These are phyloP conservation scores for Coemansia sp. DNA, from an alignment of 192 early-diverging fungal genomes.

Conservation along the genomic window DNA sequence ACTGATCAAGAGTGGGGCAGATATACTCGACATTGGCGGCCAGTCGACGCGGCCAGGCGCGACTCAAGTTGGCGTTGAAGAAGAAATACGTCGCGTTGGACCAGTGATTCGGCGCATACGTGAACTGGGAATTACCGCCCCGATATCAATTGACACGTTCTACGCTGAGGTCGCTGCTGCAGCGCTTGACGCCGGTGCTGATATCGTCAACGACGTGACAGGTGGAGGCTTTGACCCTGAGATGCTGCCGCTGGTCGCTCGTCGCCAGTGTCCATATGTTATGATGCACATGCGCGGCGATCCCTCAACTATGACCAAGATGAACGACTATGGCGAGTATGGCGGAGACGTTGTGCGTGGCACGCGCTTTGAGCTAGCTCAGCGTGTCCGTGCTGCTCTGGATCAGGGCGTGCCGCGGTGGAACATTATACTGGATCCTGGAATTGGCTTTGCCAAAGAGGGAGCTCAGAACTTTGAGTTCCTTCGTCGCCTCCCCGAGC, in stretches of 20 bases:
- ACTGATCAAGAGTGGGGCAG: conserved; percentile 75
- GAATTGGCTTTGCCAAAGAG: conserved; percentile 96
- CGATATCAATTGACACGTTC: conserved; percentile 95
- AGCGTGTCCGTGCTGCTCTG: conserved; percentile 67
- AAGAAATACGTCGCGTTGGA: conserved; percentile 79
- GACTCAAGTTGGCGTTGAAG: conserved; percentile 66
- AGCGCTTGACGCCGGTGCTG: conserved; percentile 87
- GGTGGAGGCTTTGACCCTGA: conserved; percentile 77
- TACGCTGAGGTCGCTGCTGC: conserved; percentile 78
- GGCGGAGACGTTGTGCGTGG: conserved; percentile 66
- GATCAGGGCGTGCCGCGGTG: conserved; percentile 83
- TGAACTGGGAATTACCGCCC: conserved; percentile 52
- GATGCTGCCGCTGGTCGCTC: conserved; percentile 80
- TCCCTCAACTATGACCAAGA: conserved; percentile 78
- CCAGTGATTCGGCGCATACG: conserved; percentile 84
- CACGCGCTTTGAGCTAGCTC: conserved; percentile 67
- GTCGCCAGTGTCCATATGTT: conserved; percentile 77
- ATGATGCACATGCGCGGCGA: conserved; percentile 99
- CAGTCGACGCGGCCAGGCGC: conserved; percentile 89
- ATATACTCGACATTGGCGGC: conserved; percentile 95
- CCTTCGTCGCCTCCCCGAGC: conserved; percentile 66
- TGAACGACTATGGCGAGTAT: conserved; percentile 72
- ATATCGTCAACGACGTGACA: conserved; percentile 93
- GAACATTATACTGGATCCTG: conserved; percentile 98
- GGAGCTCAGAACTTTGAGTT: conserved; percentile 84